phyloP scores from a whole-genome alignment of 805 yeast species.

The Candida tibetensis region DNA sequence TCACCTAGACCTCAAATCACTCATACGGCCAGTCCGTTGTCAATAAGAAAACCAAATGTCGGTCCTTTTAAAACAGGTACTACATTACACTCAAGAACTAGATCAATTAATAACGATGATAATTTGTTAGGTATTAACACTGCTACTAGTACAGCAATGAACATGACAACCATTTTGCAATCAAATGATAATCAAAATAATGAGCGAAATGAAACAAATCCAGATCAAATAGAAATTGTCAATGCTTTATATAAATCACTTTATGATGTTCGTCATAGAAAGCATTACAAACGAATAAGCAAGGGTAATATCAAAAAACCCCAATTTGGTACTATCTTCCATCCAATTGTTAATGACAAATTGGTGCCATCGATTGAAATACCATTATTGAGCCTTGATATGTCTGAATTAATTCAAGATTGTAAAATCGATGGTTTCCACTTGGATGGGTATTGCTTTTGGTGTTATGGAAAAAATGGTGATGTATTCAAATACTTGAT shows the following conservation, averaged over 20 bases:
- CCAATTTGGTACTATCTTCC: constrained; percentile 25
- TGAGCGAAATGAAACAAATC: background rate
- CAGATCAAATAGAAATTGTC: constrained; percentile 20
- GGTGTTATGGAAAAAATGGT: constrained; percentile 41
- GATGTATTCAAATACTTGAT: constrained; percentile 36
- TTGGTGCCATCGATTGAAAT: constrained; percentile 38
- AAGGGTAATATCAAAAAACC: constrained; percentile 9
- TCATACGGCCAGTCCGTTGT: constrained; percentile 8
- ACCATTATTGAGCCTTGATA: constrained; percentile 32
- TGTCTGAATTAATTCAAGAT: constrained; percentile 30
- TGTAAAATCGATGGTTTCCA: constrained; percentile 36
- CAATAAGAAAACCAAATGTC: constrained; percentile 4
- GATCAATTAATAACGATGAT: constrained; percentile 12
- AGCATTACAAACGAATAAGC: constrained; percentile 25
- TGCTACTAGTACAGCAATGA: constrained; percentile 14
- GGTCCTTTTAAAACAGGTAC: constrained; percentile 2
- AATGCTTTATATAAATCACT: constrained; percentile 33
- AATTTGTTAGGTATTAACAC: constrained; percentile 1
- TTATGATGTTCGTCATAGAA: constrained; percentile 32
- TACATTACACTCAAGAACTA: constrained; percentile 8
- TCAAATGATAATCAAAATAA: constrained; percentile 1
- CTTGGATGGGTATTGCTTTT: constrained; percentile 26
- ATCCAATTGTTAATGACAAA: constrained; percentile 37
- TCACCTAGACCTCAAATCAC: constrained; percentile 4
- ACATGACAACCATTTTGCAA: constrained; percentile 23